Evolutionary conservation across 768 basidiomycete genomes (phyloP).

Genomic region (Suillus subluteus): DNA sequence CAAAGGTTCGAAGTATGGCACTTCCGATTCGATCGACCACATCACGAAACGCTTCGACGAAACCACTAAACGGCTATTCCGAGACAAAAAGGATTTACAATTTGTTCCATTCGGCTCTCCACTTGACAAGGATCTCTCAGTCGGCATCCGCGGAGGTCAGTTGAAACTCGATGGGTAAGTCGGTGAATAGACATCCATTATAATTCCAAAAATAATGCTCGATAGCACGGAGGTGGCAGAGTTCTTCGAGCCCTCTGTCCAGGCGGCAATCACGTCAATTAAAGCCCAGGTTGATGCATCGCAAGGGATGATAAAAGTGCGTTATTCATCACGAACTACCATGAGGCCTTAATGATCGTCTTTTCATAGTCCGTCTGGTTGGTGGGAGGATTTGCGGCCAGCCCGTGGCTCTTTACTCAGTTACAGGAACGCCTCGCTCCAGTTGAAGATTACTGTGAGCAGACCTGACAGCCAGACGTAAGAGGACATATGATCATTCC

Average conservation of each 20-base stretch:
- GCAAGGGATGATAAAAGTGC: conserved; percentile 65
- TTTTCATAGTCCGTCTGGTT: conserved; percentile 71
- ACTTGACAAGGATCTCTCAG: conserved; percentile 70
- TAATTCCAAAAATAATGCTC: conserved; percentile 3
- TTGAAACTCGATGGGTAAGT: conserved; percentile 70
- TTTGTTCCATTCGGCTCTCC: conserved; percentile 80
- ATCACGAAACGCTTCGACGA: conserved; percentile 83
- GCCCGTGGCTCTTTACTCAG: conserved; percentile 78
- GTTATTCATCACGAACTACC: conserved; percentile 10
- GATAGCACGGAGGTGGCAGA: conserved; percentile 58
- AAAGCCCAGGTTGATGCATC: conserved; percentile 72
- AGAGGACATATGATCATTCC: conserved; percentile 23
- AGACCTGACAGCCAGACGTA: conserved; percentile 83
- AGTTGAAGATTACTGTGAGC: conserved; percentile 62
- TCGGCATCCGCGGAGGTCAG: conserved; percentile 73
- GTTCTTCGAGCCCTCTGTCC: conserved; percentile 78
- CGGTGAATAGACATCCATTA: conserved; percentile 27
- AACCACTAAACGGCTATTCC: conserved; percentile 79
- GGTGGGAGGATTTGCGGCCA: conserved; percentile 84
- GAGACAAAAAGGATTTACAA: conserved; percentile 66
- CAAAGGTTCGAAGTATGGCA: conserved; percentile 72
- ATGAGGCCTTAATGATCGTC: conserved; percentile 14
- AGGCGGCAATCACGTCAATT: conserved; percentile 72
- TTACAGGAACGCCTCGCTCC: conserved; percentile 68
- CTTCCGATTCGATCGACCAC: conserved; percentile 71